A percentile compares a stretch with the other conserved stretches of the same genome.
Conservation (phyloP, 2,329 filamentous ascomycete species). For the Grosmannia clavigera region DNA sequence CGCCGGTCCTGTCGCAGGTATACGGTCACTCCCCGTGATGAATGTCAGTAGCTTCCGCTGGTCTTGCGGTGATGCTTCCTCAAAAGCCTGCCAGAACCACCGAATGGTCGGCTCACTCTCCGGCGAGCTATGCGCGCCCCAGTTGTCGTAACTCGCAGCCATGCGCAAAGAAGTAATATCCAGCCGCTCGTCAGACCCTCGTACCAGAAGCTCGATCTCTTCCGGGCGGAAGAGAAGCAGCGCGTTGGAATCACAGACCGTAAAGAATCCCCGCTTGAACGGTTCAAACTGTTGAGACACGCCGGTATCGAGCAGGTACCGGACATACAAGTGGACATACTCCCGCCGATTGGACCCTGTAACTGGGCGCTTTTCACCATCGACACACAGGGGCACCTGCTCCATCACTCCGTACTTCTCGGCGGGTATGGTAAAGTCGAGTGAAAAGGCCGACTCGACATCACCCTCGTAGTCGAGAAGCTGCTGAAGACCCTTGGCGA, state of each 20-base stretch:
- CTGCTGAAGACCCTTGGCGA: constrained; percentile 64
- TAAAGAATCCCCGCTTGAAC: constrained; percentile 89
- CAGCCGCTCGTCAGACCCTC: constrained; percentile 72
- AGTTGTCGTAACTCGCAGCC: constrained; percentile 74
- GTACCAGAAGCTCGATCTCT: constrained; percentile 78
- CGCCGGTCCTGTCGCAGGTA: constrained; percentile 76
- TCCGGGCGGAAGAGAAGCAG: constrained; percentile 78
- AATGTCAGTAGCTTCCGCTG: constrained; percentile 75
- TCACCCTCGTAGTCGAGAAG: constrained; percentile 76
- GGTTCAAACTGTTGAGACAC: constrained; percentile 79
- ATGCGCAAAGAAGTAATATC: constrained; percentile 65
- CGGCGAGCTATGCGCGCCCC: constrained; percentile 45
- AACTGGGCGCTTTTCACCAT: constrained; percentile 62
- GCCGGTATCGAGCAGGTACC: constrained; percentile 64
- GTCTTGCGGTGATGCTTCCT: constrained; percentile 47
- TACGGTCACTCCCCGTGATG: constrained; percentile 80
- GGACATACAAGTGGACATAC: constrained; percentile 76
- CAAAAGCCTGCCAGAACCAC: constrained; percentile 87
- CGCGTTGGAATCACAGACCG: constrained; percentile 79
- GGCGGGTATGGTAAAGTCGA: constrained; percentile 67
- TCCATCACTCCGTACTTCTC: constrained; percentile 63
- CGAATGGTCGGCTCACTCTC: constrained; percentile 53
- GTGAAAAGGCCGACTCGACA: constrained; percentile 66
- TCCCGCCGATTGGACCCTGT: constrained; percentile 77
- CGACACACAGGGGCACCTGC: constrained; percentile 58